Evolutionary conservation across 257 asterid species (phyloP), one percentile per base, ranked within the genome.

Genomic region (Solanum verrucosum): DNA sequence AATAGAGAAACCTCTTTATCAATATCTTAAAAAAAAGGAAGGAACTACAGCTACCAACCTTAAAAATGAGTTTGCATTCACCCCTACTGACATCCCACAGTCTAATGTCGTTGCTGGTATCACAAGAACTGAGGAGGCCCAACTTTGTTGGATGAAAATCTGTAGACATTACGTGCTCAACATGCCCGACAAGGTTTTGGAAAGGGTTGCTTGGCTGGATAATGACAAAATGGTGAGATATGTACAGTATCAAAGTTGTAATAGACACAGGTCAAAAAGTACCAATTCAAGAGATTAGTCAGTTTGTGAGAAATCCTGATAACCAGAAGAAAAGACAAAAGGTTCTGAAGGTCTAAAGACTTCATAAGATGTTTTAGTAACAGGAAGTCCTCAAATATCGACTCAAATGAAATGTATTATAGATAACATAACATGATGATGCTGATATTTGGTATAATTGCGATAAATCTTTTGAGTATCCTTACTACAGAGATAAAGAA

Each of bases 111-210:
- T 91, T 88, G 34, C 86, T 88, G 33, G 87, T 71, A 63, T 92
- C 95, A 59, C 92, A 92, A 44, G 93, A 92, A 86, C 91, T 89
- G 70, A 93, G 33, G 65, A 93, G 89, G 88, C 87, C 88, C 59
- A 49, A 3, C 40, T 87, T 89, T 60, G 35, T 89, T 5, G 94
- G 93, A 87, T 92, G 93, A 89, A 94, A 92, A 88, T 92, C 94
- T 73, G 89, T 25, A 35, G 96, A 92, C 86, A 49, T 84, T 60
- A 93, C 93, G 40, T 87, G 92, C 14, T 88, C 93, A 86, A 82
- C 87, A 84, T 92, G 94, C 86, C 94, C 94, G 85, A 49, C 78
- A 84, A 93, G 93, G 87, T 70, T 83, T 83, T 27, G 16, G 60
- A 38, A 68, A 52, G 67, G 33, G 35, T 20, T 85, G 21, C n/a